Base-by-base conservation (phyloP, 257 asterid species). In the Coffea canephora region DNA sequence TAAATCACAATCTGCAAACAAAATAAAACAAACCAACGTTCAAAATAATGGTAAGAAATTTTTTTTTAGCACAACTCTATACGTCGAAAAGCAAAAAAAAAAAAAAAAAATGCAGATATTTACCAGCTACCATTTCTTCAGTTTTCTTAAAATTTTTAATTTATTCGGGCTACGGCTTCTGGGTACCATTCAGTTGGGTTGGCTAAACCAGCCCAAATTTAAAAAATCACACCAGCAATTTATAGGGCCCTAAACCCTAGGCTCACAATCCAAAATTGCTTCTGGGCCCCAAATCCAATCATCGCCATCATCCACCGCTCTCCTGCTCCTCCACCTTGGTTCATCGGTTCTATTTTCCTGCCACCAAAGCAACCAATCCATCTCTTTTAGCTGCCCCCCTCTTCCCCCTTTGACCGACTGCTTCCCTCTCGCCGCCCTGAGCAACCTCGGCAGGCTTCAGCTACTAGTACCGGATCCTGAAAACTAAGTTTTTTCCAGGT, bases 201-300 rank as follows among this genome's bases (percentile, higher is more conserved):
- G 43, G 43, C 43, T 8, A 18, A 4, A 19, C 14, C 16, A 64
- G 73, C 66, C 67, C 73, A 62, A 15, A 27, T 21, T 41, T 0
- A 31, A 14, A 43, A 19, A 4, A 8, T 25, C 15, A 11, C 5
- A 16, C 23, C 10, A 25, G 7, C 34, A 31, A 13, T 23, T 5
- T 10, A 19, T 50, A 2, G 6, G 76, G 71, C 69, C 68, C 64
- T 74, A 80, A 70, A 74, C 75, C 76, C 79, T 73, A 74, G 64
- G 25, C 77, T 59, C 54, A 13, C 5, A 64, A 67, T 71, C 82
- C 70, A 69, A 21, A 15, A 55, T 41, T 25, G 23, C 8, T 18
- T 18, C 41, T 72, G 57, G 76, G 49, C 81, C 65, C 36, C 69
- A 31, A 31, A 31, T 31, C 34, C 34, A 25, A 46, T 46, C 50